Conservation (phyloP, 495 filamentous ascomycete species). For the Talaromyces wortmannii region DNA sequence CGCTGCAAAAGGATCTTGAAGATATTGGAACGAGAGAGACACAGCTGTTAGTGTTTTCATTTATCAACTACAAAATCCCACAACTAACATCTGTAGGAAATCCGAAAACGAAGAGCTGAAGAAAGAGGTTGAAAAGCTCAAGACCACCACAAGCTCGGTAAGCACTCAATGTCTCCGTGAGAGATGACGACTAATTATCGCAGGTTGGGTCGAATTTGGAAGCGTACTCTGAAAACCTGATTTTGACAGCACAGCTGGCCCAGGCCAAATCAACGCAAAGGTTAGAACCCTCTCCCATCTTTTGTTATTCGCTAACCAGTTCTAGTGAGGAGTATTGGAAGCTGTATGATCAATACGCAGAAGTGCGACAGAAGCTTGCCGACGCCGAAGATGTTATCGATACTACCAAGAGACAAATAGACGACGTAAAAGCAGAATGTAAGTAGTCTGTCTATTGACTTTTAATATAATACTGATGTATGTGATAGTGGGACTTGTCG, state of each 20-base stretch:
- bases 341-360: conserved; percentile 36
- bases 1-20: conserved; percentile 40
- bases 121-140: conserved; percentile 31
- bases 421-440: conserved; percentile 33
- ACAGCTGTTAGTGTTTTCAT: conserved; percentile 23
- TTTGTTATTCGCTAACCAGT: neutral
- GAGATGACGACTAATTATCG: neutral
- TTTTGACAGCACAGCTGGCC: conserved; percentile 25
- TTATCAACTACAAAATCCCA: neutral
- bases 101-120: conserved; percentile 36
- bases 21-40: conserved; percentile 35
- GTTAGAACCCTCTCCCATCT: conserved; percentile 7
- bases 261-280: conserved; percentile 32
- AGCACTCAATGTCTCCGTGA: neutral
- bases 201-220: conserved; percentile 24
- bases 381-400: conserved; percentile 33
- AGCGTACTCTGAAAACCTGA: conserved; percentile 30
- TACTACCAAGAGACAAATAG: conserved; percentile 27
- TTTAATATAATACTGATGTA: conserved; percentile 16
- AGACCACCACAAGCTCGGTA: conserved; percentile 14
- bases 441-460: conserved; percentile 11
- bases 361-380: conserved; percentile 30
- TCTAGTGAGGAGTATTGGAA: conserved; percentile 43
- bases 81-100: conserved; percentile 24
- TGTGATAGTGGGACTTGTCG: conserved; percentile 33